These are phyloP conservation scores for Orobanche coerulescens DNA, from an alignment of 257 asterid genomes.

Conservation along the genomic window DNA sequence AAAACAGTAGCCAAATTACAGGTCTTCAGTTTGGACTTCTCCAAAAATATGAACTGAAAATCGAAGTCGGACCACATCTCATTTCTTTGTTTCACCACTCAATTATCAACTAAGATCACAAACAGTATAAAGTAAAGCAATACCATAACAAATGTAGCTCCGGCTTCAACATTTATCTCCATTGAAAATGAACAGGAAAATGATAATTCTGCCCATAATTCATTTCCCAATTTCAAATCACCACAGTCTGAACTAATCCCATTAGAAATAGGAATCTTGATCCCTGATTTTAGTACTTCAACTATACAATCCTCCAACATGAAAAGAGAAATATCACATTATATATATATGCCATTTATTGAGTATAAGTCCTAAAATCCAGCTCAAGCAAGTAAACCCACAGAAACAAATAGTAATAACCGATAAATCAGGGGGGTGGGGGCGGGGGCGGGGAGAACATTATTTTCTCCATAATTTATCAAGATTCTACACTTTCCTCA, in stretches of 20 bases:
- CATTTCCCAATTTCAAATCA: slow-evolving; percentile 8
- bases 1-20: background rate
- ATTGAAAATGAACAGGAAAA: background rate
- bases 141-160: slow-evolving; percentile 1
- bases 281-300: slow-evolving; percentile 16
- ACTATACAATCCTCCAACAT: background rate
- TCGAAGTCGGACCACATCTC: background rate
- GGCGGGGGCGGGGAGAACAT: background rate
- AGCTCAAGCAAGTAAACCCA: slow-evolving; percentile 16
- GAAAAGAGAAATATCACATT: background rate
- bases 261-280: slow-evolving; percentile 14
- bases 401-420: background rate
- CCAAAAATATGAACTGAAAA: background rate
- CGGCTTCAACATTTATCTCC: background rate
- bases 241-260: background rate
- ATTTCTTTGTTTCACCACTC: background rate
- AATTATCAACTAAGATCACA: slow-evolving; percentile 10
- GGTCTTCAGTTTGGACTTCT: background rate
- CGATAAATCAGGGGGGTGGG: background rate
- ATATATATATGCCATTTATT: slow-evolving; percentile 1
- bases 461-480: background rate
- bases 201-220: background rate
- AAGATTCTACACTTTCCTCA: slow-evolving; percentile 12
- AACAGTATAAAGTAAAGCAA: background rate
- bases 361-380: slow-evolving; percentile 8